A percentile compares a stretch with the other conserved stretches of the same genome.
Evolutionary conservation across 257 asterid genomes (phyloP).

Genomic region (Eustoma russellianum): DNA sequence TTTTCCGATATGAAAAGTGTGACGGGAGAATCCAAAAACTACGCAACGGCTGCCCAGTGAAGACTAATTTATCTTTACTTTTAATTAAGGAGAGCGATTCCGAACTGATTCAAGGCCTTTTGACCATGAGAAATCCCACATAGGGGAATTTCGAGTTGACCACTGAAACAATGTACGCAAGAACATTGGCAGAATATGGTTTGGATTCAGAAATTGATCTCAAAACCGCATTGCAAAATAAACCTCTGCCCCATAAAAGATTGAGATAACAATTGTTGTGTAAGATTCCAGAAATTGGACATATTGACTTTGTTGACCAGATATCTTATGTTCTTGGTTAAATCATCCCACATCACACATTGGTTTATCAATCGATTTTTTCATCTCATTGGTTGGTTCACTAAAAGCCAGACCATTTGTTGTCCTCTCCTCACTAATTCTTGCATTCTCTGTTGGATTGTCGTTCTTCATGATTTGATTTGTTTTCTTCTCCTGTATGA

Average conservation of each 20-base stretch:
- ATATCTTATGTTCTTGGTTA: slow-evolving; percentile 12
- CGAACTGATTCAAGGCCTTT: slow-evolving; percentile 12
- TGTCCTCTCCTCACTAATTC: no score
- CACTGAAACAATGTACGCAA: slow-evolving; percentile 16
- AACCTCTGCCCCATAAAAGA: slow-evolving; percentile 23
- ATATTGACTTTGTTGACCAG: slow-evolving; percentile 6
- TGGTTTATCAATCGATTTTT: background rate
- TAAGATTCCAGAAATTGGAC: slow-evolving; percentile 11
- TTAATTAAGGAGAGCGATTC: background rate
- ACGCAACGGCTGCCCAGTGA: no score
- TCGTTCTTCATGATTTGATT: no score
- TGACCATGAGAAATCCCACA: slow-evolving; percentile 21
- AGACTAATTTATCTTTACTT: slow-evolving; percentile 4
- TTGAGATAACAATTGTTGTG: slow-evolving; percentile 10
- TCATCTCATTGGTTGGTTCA: no score
- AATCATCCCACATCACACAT: slow-evolving; percentile 20
- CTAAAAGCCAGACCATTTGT: no score
- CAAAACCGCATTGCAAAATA: slow-evolving; percentile 20
- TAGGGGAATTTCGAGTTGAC: slow-evolving; percentile 22
- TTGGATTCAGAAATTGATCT: slow-evolving; percentile 5
- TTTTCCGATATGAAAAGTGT: no score
- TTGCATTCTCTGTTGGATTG: no score
- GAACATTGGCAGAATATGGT: background rate
- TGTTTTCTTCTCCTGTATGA: no score
- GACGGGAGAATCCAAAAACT: no score